Conservation (phyloP, 495 filamentous ascomycete genomes). For the Penicillium bialowiezense region DNA sequence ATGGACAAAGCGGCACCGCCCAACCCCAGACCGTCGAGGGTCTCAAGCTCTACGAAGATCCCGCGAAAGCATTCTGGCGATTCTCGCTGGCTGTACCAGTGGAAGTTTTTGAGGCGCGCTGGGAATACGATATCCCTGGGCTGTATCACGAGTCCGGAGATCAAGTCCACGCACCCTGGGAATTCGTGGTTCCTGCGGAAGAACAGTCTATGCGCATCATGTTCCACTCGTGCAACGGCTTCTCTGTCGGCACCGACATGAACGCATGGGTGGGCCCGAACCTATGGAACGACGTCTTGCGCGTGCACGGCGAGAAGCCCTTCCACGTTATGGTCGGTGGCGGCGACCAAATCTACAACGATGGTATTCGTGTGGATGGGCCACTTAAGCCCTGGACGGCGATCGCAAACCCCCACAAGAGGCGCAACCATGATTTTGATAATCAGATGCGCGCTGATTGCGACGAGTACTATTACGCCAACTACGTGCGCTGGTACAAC, state of each 20-base stretch:
- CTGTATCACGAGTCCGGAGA: constrained; percentile 36
- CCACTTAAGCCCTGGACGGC: constrained; percentile 78
- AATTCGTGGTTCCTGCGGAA: constrained; percentile 73
- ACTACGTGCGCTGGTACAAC: constrained; percentile 85
- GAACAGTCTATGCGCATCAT: constrained; percentile 89
- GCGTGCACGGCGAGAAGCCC: constrained; percentile 63
- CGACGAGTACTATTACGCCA: constrained; percentile 86
- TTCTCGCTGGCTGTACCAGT: constrained; percentile 60
- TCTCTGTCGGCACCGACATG: constrained; percentile 89
- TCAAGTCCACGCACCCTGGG: constrained; percentile 38
- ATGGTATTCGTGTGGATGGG: constrained; percentile 78
- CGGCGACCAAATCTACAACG: constrained; percentile 95
- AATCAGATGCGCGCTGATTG: constrained; percentile 70
- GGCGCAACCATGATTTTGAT: constrained; percentile 71
- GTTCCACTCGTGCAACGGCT: constrained; percentile 96
- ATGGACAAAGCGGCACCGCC: constrained; percentile 3
- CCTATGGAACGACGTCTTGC: constrained; percentile 88
- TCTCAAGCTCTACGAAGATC: constrained; percentile 75
- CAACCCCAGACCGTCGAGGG: constrained; percentile 39
- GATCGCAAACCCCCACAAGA: constrained; percentile 78
- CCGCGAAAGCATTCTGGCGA: constrained; percentile 75
- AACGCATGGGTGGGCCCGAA: constrained; percentile 76
- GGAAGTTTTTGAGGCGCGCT: constrained; percentile 44
- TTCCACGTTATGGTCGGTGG: constrained; percentile 97
- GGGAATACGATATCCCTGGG: constrained; percentile 47